Evolutionary conservation across 805 yeast genomes (phyloP).

Genomic region (Saturnispora zaruensis): DNA sequence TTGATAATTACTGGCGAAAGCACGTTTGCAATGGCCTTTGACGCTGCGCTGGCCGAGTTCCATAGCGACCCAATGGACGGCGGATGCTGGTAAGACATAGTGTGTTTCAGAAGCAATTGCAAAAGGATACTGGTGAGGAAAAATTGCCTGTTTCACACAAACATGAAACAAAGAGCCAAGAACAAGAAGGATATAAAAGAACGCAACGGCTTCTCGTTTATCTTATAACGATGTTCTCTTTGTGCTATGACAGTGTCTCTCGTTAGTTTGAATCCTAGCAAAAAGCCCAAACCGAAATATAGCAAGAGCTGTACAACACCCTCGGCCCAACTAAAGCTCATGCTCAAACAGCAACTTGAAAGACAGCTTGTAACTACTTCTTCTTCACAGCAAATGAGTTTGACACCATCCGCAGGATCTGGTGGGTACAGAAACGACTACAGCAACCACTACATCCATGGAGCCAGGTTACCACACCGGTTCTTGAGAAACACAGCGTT

Average conservation of each 20-base stretch:
- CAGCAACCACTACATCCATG: constrained; percentile 57
- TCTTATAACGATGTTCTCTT: neutral
- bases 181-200: neutral
- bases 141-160: neutral
- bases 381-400: neutral
- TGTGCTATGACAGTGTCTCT: neutral
- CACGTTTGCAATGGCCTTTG: neutral
- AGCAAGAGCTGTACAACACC: neutral
- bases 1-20: neutral
- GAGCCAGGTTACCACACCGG: constrained; percentile 52
- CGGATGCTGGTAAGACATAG: neutral
- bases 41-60: neutral
- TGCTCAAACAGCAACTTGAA: neutral
- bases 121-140: neutral
- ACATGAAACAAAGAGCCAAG: neutral
- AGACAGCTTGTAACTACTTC: neutral
- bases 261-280: neutral
- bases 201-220: no score
- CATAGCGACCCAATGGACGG: constrained; percentile 1
- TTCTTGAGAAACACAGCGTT: constrained; percentile 57
- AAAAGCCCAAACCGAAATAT: neutral
- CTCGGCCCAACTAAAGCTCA: neutral
- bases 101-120: neutral
- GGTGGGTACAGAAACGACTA: constrained; percentile 54
- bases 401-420: neutral